These are phyloP conservation scores for Phytophthora cactorum DNA, from an alignment of 352 stramenopile species.

Conservation along the genomic window DNA sequence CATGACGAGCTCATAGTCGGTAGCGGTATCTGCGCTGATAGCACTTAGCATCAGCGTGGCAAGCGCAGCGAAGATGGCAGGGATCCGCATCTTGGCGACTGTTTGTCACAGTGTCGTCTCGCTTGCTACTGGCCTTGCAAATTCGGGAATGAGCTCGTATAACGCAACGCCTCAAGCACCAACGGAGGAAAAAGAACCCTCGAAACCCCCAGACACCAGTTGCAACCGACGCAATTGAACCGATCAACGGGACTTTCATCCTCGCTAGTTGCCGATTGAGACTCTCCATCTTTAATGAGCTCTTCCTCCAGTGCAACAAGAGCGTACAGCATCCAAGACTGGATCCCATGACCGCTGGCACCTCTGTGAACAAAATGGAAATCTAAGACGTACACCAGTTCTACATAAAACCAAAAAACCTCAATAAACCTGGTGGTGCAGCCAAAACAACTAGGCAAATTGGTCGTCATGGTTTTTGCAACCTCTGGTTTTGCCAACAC, in stretches of 20 bases:
- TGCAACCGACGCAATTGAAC: constrained; percentile 27
- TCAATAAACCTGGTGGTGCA: no score
- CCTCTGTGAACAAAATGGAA: no score
- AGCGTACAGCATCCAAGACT: no score
- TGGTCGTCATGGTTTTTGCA: no score
- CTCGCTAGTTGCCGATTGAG: constrained; percentile 22
- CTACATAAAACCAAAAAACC: no score
- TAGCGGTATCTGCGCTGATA: background rate
- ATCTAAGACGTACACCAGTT: no score
- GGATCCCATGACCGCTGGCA: no score
- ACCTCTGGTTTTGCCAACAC: no score
- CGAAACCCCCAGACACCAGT: constrained; percentile 24
- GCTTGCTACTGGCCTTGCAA: constrained; percentile 15
- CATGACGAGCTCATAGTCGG: constrained; percentile 64
- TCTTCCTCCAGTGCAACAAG: constrained; percentile 78
- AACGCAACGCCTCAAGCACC: constrained; percentile 1
- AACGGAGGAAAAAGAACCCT: constrained; percentile 24
- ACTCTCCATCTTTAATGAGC: constrained; percentile 55
- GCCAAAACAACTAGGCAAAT: no score
- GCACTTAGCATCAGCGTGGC: constrained; percentile 23
- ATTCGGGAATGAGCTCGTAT: constrained; percentile 26
- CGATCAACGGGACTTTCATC: constrained; percentile 27
- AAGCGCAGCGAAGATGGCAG: constrained; percentile 29
- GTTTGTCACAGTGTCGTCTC: background rate
- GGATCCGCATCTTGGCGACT: constrained; percentile 39